Evolutionary conservation across 768 basidiomycete genomes (phyloP).

Genomic region (Leucocoprinus leucothites): DNA sequence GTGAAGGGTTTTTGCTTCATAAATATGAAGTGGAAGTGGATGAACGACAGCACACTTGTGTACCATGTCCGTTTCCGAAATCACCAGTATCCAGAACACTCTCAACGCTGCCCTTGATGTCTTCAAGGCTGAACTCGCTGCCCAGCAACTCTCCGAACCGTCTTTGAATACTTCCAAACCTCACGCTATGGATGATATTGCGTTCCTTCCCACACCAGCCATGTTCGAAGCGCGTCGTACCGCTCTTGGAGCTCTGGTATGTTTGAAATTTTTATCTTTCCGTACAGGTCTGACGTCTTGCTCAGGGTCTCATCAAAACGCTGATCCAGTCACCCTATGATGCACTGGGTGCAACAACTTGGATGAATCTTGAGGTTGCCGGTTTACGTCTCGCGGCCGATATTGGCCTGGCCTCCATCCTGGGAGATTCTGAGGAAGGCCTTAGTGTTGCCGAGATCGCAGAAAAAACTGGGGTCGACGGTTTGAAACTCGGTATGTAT

Average conservation of each 20-base stretch:
- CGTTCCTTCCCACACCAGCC: conserved; percentile 31
- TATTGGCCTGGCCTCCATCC: conserved; percentile 28
- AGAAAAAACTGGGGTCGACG: conserved; percentile 30
- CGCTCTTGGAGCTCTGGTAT: conserved; percentile 31
- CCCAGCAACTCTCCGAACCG: conserved; percentile 32
- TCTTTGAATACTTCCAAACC: conserved; percentile 32
- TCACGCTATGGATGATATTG: conserved; percentile 34
- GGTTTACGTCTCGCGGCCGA: conserved; percentile 32
- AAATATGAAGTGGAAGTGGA: no score
- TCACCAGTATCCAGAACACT: conserved; percentile 35
- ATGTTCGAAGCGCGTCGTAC: conserved; percentile 34
- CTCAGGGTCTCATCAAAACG: conserved; percentile 32
- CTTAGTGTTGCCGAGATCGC: conserved; percentile 30
- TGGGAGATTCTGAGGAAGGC: conserved; percentile 34
- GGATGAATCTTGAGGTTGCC: conserved; percentile 32
- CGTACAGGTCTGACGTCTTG: neutral
- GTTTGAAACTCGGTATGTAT: conserved; percentile 29
- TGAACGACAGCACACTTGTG: no score
- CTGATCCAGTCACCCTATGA: conserved; percentile 35
- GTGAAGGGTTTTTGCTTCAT: no score
- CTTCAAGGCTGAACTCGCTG: conserved; percentile 34
- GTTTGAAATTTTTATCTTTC: neutral
- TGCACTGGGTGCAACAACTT: conserved; percentile 23
- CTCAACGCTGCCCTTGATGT: conserved; percentile 36
- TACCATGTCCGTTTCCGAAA: conserved; percentile 31